Conservation (phyloP, 768 basidiomycete species). For the Hygrophorus russula region DNA sequence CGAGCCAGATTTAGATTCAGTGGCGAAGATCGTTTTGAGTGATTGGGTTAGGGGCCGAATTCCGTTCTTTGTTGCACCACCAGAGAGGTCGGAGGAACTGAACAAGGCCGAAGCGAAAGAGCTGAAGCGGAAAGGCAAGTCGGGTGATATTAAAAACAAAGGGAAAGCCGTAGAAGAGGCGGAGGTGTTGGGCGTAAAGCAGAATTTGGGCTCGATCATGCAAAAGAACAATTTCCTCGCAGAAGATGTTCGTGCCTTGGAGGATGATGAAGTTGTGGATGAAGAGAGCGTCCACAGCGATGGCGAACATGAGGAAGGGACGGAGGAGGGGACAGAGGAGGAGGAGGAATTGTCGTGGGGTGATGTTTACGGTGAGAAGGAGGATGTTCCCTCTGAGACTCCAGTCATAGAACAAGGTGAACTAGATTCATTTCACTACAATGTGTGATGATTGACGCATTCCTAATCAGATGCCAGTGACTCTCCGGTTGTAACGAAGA, state of each 20-base stretch:
- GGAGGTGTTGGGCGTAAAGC: constrained; percentile 60
- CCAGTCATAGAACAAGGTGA: constrained; percentile 8
- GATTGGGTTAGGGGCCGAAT: constrained; percentile 98
- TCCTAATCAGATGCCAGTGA: no score
- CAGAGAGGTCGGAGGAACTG: constrained; percentile 65
- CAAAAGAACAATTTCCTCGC: constrained; percentile 82
- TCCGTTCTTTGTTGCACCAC: constrained; percentile 91
- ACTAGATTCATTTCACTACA: constrained; percentile 3
- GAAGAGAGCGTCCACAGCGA: constrained; percentile 25
- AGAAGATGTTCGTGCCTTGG: constrained; percentile 68
- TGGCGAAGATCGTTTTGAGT: constrained; percentile 88
- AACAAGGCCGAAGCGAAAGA: constrained; percentile 53
- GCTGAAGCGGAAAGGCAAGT: constrained; percentile 29
- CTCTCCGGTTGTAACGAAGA: constrained; percentile 18
- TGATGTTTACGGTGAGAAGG: constrained; percentile 65
- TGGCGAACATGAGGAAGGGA: constrained; percentile 24
- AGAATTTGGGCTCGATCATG: constrained; percentile 78
- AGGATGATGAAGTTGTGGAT: constrained; percentile 35
- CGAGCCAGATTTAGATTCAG: constrained; percentile 85
- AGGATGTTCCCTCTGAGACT: constrained; percentile 13
- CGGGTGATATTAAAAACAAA: constrained; percentile 38
- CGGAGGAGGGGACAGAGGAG: constrained; percentile 33
- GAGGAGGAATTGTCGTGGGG: constrained; percentile 68
- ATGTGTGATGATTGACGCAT: no score
- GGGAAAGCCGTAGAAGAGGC: constrained; percentile 31